Evolutionary conservation across 129 eudicot genomes (phyloP), one percentile per base, ranked within the genome.

Genomic region (Flaveria ramosissima): DNA sequence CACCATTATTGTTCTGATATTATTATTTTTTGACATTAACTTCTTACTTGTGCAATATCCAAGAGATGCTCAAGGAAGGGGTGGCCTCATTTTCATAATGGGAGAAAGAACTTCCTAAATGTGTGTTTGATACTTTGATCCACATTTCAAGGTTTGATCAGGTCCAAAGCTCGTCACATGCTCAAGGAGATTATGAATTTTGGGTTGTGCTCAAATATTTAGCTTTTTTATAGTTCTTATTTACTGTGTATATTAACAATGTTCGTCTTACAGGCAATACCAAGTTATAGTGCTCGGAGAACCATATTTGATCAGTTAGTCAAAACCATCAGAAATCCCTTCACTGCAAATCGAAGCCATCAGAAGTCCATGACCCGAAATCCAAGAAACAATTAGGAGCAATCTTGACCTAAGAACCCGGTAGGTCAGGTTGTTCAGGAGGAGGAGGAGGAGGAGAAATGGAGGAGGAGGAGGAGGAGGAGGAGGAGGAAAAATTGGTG

Each of bases 61-160:
- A 94, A 97, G 99, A 86, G 78, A 95, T 95, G 99, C 96, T 95
- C 47, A 95, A 91, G 92, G 99, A 95, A 68, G 99, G 99, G 77
- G 97, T 95, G 81, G 97, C 97, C 73, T 97, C 97, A 50, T 95
- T 95, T 75, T 95, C 99, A 21, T 91, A 95, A 80, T 95, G 99
- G 97, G 99, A 95, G 79, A 91, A 95, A 82, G 99, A 95, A 82
- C 96, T 95, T 73, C 97, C 97, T 2, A 95, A 91, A 77, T 87
- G 91, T 73, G 90, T 95, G 73, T 95, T 95, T 72, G 36, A 30
- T 30, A 30, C 36, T 30, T 30, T 30, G 99, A 95, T 85, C 96
- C 91, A 11, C 99, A 97, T 61, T 95, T 95, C 66, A 95, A 95
- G 99, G 98, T 94, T 84, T 80, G 89, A 8, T 52, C 50, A 73